A percentile compares a stretch with the other conserved stretches of the same genome.
phyloP scores from a whole-genome alignment of 495 filamentous ascomycete species.

The Aspergillus biplanus region DNA sequence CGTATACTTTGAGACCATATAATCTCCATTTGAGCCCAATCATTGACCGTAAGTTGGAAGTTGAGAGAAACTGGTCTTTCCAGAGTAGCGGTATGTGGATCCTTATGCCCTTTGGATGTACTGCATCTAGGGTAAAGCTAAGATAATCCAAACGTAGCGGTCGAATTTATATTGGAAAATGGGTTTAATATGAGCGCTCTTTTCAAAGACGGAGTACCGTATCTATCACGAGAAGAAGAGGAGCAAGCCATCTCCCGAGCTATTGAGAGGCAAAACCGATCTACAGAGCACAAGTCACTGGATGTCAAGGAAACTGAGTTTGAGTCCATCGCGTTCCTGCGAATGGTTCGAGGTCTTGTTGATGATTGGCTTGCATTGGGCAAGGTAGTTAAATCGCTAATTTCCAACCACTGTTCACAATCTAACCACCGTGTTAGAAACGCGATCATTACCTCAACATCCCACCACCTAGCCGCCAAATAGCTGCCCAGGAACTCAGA shows the following conservation, averaged over 20 bases:
- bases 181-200: constrained; percentile 64
- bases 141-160: constrained; percentile 38
- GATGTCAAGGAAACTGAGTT: constrained; percentile 56
- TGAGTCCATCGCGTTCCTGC: constrained; percentile 61
- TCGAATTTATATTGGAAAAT: constrained; percentile 64
- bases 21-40: constrained; percentile 68
- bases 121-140: constrained; percentile 6
- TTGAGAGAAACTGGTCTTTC: constrained; percentile 59
- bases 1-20: constrained; percentile 67
- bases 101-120: not conserved
- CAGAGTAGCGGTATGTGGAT: constrained; percentile 52
- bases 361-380: constrained; percentile 48
- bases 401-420: not conserved
- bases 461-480: constrained; percentile 29
- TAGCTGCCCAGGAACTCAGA: not conserved
- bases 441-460: constrained; percentile 36
- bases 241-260: constrained; percentile 37
- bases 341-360: constrained; percentile 44
- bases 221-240: constrained; percentile 71
- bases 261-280: constrained; percentile 32
- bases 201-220: constrained; percentile 64
- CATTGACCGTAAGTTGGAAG: constrained; percentile 48
- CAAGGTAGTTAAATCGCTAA: constrained; percentile 22
- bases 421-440: constrained; percentile 21
- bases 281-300: constrained; percentile 40